Evolutionary conservation across 768 basidiomycete genomes (phyloP).

Genomic region (Coprinellus micaceus): DNA sequence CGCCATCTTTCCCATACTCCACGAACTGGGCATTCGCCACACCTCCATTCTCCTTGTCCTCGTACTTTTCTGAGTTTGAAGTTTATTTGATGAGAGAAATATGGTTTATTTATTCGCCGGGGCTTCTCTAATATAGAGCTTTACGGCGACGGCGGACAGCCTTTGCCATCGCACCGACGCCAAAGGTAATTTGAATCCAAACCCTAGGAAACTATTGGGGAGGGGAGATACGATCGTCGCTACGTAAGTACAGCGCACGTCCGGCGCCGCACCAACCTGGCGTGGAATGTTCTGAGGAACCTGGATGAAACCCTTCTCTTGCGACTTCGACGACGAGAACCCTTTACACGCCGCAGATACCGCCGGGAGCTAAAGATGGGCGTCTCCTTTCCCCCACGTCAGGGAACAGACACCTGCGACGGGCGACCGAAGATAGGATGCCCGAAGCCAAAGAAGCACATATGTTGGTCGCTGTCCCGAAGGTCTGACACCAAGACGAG

Average conservation of each 20-base stretch:
- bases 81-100: background rate
- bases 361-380: constrained; percentile 9
- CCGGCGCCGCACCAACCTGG: background rate
- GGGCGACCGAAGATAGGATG: background rate
- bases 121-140: constrained; percentile 4
- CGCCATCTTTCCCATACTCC: too few species aligned
- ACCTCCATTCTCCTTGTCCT: background rate
- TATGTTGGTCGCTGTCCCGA: background rate
- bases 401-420: constrained; percentile 2
- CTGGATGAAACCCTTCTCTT: background rate
- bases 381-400: constrained; percentile 7
- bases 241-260: background rate
- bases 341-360: constrained; percentile 12
- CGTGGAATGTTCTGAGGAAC: background rate
- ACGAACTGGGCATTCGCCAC: too few species aligned
- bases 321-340: constrained; percentile 3
- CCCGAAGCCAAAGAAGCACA: background rate
- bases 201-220: background rate
- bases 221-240: background rate
- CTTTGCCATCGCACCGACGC: background rate
- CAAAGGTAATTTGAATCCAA: background rate
- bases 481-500: too few species aligned
- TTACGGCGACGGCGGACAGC: constrained; percentile 2
- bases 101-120: constrained; percentile 2
- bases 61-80: background rate